Conservation (phyloP, 163 green algal genomes). For the Scenedesmus sp. region DNA sequence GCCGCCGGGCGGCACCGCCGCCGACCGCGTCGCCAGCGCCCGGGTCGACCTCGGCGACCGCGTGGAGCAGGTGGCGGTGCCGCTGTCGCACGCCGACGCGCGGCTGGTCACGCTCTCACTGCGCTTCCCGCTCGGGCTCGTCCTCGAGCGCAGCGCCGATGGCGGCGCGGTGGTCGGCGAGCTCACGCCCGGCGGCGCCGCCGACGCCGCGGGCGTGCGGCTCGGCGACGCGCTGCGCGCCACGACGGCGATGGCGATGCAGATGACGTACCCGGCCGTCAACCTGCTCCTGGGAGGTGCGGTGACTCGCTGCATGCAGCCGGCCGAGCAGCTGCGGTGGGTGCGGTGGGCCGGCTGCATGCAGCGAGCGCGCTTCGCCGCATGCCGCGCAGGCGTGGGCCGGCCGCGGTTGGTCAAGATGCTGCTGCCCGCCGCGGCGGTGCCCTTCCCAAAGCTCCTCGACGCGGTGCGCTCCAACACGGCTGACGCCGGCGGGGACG, state of each 20-base stretch:
- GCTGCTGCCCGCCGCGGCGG: not conserved
- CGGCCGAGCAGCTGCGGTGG: not conserved
- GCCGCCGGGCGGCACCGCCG: not conserved
- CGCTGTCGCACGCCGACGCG: constrained; percentile 1
- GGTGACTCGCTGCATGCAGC: not conserved
- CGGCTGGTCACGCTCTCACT: constrained; percentile 6
- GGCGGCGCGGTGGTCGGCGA: too few relatives aligned
- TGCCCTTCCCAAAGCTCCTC: constrained; percentile 22
- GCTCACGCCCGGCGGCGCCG: too few relatives aligned
- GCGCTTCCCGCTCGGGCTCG: constrained; percentile 20
- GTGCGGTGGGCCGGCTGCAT: not conserved
- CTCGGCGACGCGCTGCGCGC: constrained; percentile 31
- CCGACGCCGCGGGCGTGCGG: not conserved
- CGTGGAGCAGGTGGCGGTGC: constrained; percentile 11
- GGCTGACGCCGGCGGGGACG: constrained; percentile 8
- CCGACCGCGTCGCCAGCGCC: not conserved
- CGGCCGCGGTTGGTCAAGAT: constrained; percentile 18
- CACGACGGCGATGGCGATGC: constrained; percentile 32
- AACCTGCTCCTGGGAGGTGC: constrained; percentile 43
- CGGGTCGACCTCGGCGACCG: not conserved
- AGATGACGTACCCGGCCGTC: constrained; percentile 40
- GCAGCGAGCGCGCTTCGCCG: not conserved
- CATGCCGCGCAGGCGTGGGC: constrained; percentile 22
- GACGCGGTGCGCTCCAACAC: constrained; percentile 35
- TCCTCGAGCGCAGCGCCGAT: constrained; percentile 7